phyloP scores from a whole-genome alignment of 805 yeast genomes.

The Candida loeiensis region DNA sequence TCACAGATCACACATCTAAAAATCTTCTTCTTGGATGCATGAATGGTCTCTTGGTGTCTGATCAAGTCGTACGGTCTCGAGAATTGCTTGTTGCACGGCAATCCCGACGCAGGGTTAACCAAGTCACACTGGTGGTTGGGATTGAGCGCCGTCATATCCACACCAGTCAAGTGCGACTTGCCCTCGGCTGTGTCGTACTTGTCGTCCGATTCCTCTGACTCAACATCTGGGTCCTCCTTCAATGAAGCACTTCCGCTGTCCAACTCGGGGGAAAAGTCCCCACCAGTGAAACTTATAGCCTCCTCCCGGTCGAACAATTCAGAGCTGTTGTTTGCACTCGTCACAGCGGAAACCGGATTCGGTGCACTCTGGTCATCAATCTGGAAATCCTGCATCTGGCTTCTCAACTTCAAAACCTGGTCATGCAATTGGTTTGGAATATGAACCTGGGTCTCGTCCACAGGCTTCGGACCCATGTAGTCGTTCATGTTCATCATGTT shows the following conservation, averaged over 20 bases:
- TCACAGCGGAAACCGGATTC: constrained; percentile 2
- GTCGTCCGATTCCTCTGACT: constrained; percentile 1
- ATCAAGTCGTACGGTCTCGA: constrained; percentile 61
- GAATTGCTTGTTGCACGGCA: constrained; percentile 71
- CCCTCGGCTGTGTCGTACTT: not conserved
- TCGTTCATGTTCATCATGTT: constrained; percentile 12
- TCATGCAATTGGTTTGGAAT: constrained; percentile 3
- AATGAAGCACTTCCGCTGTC: not conserved
- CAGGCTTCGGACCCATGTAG: constrained; percentile 7
- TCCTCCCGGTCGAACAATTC: constrained; percentile 4
- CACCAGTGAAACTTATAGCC: constrained; percentile 4
- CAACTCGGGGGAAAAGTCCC: constrained; percentile 2
- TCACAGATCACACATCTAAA: constrained; percentile 46
- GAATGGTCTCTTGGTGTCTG: constrained; percentile 48
- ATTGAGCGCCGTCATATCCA: constrained; percentile 15
- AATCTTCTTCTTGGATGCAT: constrained; percentile 43
- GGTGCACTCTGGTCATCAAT: constrained; percentile 3
- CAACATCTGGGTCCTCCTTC: not conserved
- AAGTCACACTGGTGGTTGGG: constrained; percentile 56
- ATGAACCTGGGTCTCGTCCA: not conserved
- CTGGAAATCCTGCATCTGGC: constrained; percentile 10
- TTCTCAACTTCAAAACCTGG: constrained; percentile 9
- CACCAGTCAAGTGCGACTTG: constrained; percentile 4
- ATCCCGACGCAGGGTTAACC: constrained; percentile 57
- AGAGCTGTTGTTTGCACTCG: constrained; percentile 3